Conservation (phyloP, 2,329 filamentous ascomycete genomes). For the Gaeumannomyces tritici region DNA sequence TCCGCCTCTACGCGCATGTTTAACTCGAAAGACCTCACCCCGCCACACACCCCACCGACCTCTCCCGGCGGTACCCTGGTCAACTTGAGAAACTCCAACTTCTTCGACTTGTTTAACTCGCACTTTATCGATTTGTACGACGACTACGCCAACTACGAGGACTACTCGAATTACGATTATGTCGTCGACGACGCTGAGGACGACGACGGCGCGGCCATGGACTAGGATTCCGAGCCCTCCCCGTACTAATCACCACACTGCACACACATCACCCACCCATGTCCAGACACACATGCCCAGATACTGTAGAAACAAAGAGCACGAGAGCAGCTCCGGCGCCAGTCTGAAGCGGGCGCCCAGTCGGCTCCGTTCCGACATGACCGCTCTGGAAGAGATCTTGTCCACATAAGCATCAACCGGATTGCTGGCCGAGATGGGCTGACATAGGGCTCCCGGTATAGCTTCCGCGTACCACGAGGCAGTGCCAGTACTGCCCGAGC, state of each 20-base stretch:
- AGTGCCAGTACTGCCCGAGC: constrained; percentile 76
- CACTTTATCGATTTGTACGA: too few relatives aligned
- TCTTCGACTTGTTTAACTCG: too few relatives aligned
- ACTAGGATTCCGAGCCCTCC: background rate
- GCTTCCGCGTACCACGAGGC: constrained; percentile 83
- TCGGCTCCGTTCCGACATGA: background rate
- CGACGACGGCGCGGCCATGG: background rate
- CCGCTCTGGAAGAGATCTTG: background rate
- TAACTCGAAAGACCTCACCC: too few relatives aligned
- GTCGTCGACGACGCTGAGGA: constrained; percentile 1
- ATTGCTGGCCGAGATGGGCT: constrained; percentile 29
- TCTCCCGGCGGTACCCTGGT: too few relatives aligned
- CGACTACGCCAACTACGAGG: background rate
- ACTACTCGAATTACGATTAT: constrained; percentile 8
- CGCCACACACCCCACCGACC: constrained; percentile 1
- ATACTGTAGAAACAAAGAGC: background rate
- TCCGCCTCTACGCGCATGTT: too few relatives aligned
- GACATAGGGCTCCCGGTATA: constrained; percentile 35
- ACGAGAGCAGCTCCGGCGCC: background rate
- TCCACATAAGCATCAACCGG: background rate
- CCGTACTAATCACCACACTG: background rate
- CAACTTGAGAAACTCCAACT: too few relatives aligned
- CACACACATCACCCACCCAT: background rate
- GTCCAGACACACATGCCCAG: background rate
- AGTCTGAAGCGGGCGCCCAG: background rate